Evolutionary conservation across 2,329 filamentous ascomycete genomes (phyloP).

Genomic region (Berkeleyomyces basicola): DNA sequence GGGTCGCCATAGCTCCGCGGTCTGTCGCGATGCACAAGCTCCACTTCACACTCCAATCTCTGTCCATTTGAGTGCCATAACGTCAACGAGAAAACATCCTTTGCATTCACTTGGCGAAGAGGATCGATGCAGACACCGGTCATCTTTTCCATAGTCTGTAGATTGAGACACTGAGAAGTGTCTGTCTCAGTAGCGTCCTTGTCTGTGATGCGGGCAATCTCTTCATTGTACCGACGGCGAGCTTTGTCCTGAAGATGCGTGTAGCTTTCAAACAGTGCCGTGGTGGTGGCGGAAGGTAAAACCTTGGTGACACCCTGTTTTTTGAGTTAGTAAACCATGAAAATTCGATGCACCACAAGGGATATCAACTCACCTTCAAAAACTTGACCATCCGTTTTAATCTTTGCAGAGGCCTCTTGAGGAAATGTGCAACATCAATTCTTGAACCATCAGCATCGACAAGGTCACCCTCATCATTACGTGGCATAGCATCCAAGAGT

Average conservation of each 20-base stretch:
- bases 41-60: constrained; percentile 72
- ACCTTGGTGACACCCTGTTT: constrained; percentile 39
- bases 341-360: neutral
- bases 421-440: constrained; percentile 82
- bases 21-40: constrained; percentile 74
- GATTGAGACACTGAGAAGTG: constrained; percentile 60
- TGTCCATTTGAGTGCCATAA: constrained; percentile 81
- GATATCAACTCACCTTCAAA: constrained; percentile 42
- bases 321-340: neutral
- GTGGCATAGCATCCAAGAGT: constrained; percentile 40
- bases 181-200: constrained; percentile 77
- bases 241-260: constrained; percentile 61
- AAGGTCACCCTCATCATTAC: constrained; percentile 48
- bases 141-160: constrained; percentile 57
- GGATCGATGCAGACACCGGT: constrained; percentile 56
- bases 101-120: constrained; percentile 67
- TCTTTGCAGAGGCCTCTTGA: constrained; percentile 76
- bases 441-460: constrained; percentile 65
- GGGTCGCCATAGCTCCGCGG: constrained; percentile 45
- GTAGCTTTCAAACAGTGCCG: constrained; percentile 34
- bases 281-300: constrained; percentile 30
- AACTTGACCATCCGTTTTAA: constrained; percentile 78
- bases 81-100: constrained; percentile 78
- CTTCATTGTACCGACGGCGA: constrained; percentile 45
- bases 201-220: constrained; percentile 58